phyloP scores from a whole-genome alignment of 305 asterid genomes.

The Andrographis paniculata region DNA sequence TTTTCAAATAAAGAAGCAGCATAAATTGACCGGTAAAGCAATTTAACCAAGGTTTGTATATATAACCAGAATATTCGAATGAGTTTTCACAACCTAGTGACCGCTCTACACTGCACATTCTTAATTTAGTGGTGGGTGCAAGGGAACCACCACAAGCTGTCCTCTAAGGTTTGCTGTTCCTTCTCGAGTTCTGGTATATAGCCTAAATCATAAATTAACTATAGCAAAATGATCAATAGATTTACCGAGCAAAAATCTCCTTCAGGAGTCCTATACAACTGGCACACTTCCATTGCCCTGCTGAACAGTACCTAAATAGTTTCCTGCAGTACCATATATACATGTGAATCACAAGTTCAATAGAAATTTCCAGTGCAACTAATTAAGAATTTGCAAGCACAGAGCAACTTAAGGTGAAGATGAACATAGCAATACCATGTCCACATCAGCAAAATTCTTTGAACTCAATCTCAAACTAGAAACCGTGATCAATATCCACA shows the following conservation, averaged over 20 bases:
- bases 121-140: background rate
- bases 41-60: background rate
- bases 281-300: slow-evolving; percentile 44
- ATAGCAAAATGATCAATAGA: slow-evolving; percentile 1
- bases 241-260: slow-evolving; percentile 35
- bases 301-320: slow-evolving; percentile 30
- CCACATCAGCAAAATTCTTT: too few relatives aligned
- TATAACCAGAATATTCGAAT: background rate
- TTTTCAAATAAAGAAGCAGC: too few relatives aligned
- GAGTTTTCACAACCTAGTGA: background rate
- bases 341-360: background rate
- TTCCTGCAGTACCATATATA: slow-evolving; percentile 26
- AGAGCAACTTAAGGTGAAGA: slow-evolving; percentile 10
- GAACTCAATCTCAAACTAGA: background rate
- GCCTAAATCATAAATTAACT: slow-evolving; percentile 23
- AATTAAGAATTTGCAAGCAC: background rate
- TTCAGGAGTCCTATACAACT: slow-evolving; percentile 37
- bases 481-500: background rate
- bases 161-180: too few relatives aligned
- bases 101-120: background rate
- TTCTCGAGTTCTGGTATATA: slow-evolving; percentile 12
- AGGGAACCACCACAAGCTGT: slow-evolving; percentile 6
- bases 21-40: too few relatives aligned
- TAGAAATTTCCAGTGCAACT: background rate
- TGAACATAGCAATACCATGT: background rate